Conservation (phyloP, 257 asterid genomes). For the Leonotis leonurus region DNA sequence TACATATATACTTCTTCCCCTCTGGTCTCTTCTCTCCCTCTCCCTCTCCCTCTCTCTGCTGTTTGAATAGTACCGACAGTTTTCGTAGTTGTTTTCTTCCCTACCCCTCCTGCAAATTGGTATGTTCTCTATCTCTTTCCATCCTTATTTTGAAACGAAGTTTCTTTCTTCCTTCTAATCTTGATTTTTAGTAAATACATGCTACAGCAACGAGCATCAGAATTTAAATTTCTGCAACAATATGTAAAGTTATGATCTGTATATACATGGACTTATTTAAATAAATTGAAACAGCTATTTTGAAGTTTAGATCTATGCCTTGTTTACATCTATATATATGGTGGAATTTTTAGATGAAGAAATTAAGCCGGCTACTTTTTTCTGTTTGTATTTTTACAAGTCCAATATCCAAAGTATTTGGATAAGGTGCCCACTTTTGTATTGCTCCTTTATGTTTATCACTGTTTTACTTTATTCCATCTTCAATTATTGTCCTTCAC, state of each 20-base stretch:
- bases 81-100: conserved; percentile 19
- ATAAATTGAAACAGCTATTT: background rate
- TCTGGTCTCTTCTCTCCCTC: conserved; percentile 8
- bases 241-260: background rate
- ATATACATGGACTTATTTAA: no score
- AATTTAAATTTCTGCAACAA: no score
- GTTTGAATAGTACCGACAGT: conserved; percentile 39
- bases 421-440: conserved; percentile 30
- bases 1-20: conserved; percentile 16
- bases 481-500: conserved; percentile 19
- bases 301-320: background rate
- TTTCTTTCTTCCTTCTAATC: background rate
- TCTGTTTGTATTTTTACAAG: background rate
- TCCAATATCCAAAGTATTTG: conserved; percentile 3
- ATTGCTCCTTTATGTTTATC: background rate
- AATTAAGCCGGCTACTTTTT: conserved; percentile 1
- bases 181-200: background rate
- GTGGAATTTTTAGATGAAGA: conserved; percentile 1
- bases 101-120: conserved; percentile 1
- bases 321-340: background rate
- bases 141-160: background rate
- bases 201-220: no score
- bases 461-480: conserved; percentile 16
- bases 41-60: conserved; percentile 11
- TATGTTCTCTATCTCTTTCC: conserved; percentile 6